A percentile compares a stretch with the other conserved stretches of the same genome.
phyloP scores from a whole-genome alignment of 1,139 yeast genomes.

The Blastobotrys buckinghamii region DNA sequence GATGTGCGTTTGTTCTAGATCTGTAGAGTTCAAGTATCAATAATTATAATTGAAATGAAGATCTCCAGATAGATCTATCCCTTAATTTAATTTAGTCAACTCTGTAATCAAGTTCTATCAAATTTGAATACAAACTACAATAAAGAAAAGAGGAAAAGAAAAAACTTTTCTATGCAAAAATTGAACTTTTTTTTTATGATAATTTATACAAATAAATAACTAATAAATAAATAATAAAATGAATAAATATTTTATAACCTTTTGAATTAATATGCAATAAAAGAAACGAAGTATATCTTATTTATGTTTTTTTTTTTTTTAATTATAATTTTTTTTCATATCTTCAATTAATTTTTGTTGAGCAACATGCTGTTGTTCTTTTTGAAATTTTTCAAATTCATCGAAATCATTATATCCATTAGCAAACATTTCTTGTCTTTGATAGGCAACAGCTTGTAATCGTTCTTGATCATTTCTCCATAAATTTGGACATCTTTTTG shows the following conservation, averaged over 20 bases:
- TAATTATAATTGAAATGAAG: too few relatives aligned
- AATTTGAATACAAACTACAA: too few relatives aligned
- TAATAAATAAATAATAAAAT: background rate
- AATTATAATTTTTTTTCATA: background rate
- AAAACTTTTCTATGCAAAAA: background rate
- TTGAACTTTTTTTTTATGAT: too few relatives aligned
- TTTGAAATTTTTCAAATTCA: background rate
- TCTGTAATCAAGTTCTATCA: too few relatives aligned
- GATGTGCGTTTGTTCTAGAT: too few relatives aligned
- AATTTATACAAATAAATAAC: background rate
- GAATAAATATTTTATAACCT: background rate
- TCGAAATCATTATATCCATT: background rate
- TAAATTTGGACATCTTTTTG: slow-evolving; percentile 4
- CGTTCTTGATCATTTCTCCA: background rate
- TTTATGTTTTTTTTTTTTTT: background rate
- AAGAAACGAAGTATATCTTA: background rate
- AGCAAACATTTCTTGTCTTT: background rate
- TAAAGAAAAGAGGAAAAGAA: background rate
- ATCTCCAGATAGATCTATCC: too few relatives aligned
- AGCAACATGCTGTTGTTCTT: background rate
- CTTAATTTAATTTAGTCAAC: too few relatives aligned
- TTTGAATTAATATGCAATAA: too few relatives aligned
- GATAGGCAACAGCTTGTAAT: background rate
- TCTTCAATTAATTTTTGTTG: background rate
- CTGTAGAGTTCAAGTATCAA: too few relatives aligned